These are phyloP conservation scores for Zancudomyces culisetae DNA, from an alignment of 371 early-diverging fungal genomes.

Conservation along the genomic window DNA sequence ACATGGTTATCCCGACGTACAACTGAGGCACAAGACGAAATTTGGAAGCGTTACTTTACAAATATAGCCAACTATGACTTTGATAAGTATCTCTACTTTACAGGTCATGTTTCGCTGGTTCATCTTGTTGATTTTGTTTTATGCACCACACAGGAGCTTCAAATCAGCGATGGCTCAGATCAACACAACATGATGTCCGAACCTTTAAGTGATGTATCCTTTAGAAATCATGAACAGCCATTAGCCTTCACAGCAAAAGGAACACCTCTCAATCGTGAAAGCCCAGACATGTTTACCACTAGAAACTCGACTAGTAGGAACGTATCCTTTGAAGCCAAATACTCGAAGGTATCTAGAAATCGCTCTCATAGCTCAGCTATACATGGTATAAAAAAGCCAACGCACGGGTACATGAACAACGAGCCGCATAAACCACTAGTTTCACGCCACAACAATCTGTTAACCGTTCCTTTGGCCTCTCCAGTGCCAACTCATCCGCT, in stretches of 20 bases:
- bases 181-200: background rate
- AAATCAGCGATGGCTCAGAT: background rate
- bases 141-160: too few relatives aligned
- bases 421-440: too few relatives aligned
- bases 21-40: conserved; percentile 47
- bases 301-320: background rate
- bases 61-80: background rate
- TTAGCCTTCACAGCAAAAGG: background rate
- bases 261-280: background rate
- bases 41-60: conserved; percentile 17
- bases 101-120: too few relatives aligned
- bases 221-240: background rate
- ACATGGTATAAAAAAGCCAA: too few relatives aligned
- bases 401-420: too few relatives aligned
- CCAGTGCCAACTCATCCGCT: background rate
- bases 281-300: background rate
- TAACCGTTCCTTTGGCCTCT: background rate
- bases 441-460: background rate
- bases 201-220: background rate
- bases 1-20: conserved; percentile 81
- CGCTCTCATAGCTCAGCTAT: background rate
- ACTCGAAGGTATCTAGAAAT: background rate
- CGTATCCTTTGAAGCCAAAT: background rate
- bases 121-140: background rate
- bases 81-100: background rate